Evolutionary conservation across 441 rosid genomes (phyloP).

Genomic region (Dalechampia spathulata): DNA sequence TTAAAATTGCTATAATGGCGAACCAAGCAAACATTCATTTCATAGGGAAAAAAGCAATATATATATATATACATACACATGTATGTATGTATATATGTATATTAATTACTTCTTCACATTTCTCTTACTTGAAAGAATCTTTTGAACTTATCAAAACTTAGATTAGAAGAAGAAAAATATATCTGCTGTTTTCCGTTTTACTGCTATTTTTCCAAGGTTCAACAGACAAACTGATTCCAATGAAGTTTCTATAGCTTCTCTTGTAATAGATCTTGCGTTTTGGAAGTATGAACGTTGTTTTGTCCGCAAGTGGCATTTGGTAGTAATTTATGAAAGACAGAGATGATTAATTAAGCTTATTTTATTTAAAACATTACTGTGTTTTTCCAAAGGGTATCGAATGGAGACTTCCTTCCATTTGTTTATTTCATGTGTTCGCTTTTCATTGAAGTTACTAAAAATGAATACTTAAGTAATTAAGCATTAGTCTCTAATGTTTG

Average conservation of each 20-base stretch:
- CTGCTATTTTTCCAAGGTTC: conserved; percentile 2
- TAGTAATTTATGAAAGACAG: not conserved
- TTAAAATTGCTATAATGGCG: conserved; percentile 24
- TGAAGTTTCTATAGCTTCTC: conserved; percentile 28
- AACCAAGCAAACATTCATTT: conserved; percentile 51
- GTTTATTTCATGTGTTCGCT: not conserved
- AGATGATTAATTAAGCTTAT: not conserved
- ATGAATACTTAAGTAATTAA: no score
- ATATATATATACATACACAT: no score
- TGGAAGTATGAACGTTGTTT: conserved; percentile 16
- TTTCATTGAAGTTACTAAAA: no score
- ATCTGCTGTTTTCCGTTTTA: conserved; percentile 6
- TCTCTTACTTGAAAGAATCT: conserved; percentile 31
- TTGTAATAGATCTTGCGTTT: conserved; percentile 11
- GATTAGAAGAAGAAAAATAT: conserved; percentile 6
- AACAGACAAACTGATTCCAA: conserved; percentile 31
- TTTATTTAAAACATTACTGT: no score
- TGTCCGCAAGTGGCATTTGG: conserved; percentile 25
- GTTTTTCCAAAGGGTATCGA: not conserved
- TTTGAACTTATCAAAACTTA: conserved; percentile 27
- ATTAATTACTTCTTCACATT: conserved; percentile 2
- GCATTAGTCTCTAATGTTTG: no score
- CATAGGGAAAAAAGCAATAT: conserved; percentile 13
- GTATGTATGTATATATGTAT: not conserved
- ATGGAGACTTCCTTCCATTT: not conserved